phyloP scores from a whole-genome alignment of 345 rosid genomes.

The Carallia pectinifolia region DNA sequence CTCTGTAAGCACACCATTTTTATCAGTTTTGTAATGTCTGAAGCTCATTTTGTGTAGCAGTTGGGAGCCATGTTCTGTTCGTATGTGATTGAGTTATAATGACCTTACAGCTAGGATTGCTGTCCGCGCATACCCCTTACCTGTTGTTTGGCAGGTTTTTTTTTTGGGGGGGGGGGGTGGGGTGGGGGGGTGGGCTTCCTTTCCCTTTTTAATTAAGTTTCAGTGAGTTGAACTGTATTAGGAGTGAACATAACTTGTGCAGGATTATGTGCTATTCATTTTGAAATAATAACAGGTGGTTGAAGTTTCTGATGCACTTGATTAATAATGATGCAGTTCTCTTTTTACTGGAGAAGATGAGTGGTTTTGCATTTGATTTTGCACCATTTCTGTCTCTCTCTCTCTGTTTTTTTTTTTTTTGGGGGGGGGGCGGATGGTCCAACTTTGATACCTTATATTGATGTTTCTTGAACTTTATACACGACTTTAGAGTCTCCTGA shows the following conservation, averaged over 20 bases:
- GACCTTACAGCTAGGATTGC: too few species aligned
- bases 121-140: background rate
- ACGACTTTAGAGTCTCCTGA: too few species aligned
- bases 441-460: too few species aligned
- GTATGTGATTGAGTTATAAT: too few species aligned
- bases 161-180: too few species aligned
- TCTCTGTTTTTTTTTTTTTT: too few species aligned
- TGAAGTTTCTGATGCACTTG: background rate
- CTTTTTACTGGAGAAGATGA: background rate
- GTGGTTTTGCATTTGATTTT: background rate
- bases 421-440: too few species aligned
- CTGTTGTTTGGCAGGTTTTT: too few species aligned
- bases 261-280: background rate
- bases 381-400: too few species aligned
- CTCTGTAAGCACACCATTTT: slow-evolving; percentile 48
- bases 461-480: too few species aligned
- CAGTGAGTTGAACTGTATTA: background rate
- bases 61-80: too few species aligned
- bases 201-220: background rate
- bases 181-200: too few species aligned
- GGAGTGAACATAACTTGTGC: background rate
- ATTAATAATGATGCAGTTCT: background rate
- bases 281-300: background rate
- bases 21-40: background rate
- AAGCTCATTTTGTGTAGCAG: background rate